These are phyloP conservation scores for Lathyrus aphaca DNA, from an alignment of 306 rosid genomes.

Conservation along the genomic window DNA sequence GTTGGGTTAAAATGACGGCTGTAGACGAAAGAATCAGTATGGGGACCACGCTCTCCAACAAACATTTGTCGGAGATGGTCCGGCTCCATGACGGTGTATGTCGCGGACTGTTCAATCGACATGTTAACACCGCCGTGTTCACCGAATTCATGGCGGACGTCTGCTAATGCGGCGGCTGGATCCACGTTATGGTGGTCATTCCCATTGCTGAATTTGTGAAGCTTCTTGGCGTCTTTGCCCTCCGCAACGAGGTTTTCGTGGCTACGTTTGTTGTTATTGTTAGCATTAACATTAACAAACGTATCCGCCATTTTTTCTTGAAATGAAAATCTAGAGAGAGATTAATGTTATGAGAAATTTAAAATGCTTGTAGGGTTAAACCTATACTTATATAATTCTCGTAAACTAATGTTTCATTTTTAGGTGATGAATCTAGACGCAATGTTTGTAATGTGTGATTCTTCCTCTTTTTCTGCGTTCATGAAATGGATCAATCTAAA, in stretches of 20 bases:
- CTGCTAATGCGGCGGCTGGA: slow-evolving; percentile 78
- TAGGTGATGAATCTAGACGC: neutral
- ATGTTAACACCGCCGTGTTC: slow-evolving; percentile 98
- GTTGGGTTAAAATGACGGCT: slow-evolving; percentile 55
- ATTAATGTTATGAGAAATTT: neutral
- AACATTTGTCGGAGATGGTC: slow-evolving; percentile 90
- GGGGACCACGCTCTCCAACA: slow-evolving; percentile 85
- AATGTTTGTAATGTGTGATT: neutral
- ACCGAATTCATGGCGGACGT: slow-evolving; percentile 86
- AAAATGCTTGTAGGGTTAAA: neutral
- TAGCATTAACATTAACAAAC: neutral
- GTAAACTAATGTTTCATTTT: neutral
- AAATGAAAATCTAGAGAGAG: neutral
- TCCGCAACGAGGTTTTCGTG: slow-evolving; percentile 8
- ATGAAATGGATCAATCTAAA: neutral
- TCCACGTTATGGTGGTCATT: slow-evolving; percentile 2
- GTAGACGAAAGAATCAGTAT: slow-evolving; percentile 76
- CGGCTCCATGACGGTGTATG: slow-evolving; percentile 97
- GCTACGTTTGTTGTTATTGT: neutral
- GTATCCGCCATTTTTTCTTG: neutral
- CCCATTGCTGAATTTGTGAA: neutral
- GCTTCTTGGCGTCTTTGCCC: slow-evolving; percentile 43
- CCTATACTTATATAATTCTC: neutral
- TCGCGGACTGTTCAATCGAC: slow-evolving; percentile 97
- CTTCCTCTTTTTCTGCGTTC: neutral